Evolutionary conservation across 805 yeast genomes (phyloP), one percentile per base, ranked within the genome.

Genomic region (Candida awuae): DNA sequence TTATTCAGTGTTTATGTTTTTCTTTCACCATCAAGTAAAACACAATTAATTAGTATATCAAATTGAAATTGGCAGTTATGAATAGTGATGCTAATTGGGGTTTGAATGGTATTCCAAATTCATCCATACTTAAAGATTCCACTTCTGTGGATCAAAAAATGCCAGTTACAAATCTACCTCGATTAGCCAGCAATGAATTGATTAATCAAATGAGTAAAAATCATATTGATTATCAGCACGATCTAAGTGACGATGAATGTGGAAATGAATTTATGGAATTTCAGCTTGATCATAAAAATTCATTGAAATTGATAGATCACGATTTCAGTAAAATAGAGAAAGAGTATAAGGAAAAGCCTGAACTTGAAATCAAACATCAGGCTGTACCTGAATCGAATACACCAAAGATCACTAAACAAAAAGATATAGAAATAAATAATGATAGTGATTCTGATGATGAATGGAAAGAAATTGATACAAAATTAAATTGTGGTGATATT

Each of bases 381-480:
- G n/a, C n/a, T n/a, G n/a, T n/a, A n/a, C n/a, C n/a, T n/a, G 22
- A 25, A 10, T 10, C 20, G 4, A 13, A 10, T 10, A 6, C 16
- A 3, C 9, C 15, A 30, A 18, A 6, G 10, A 26, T 39, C 38
- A 8, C 27, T 30, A 3, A 28, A 19, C 37, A 35, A 19, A 32
- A 35, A 14, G 42, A 42, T 16, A 25, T 47, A 9, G 38, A 37
- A 23, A 45, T 39, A 4, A 37, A 39, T 27, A 48, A 48, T 20
- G 56, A 48, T 29, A 40, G 48, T 6, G 54, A 46, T 17, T 71
- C 65, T 14, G 73, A 69, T 26, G 72, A 67, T 12, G 80, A 70
- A 21, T 92, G 98, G 98, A 79, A 82, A 53, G 76, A 83, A 14
- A 87, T 92, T 85, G 81, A 83, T 31, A 78, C 90, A 0, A 79